Percentiles rank a stretch among this genome's conserved stretches.
Evolutionary conservation across 2,329 filamentous ascomycete genomes (phyloP).

Genomic region (Ambrosiella xylebori): DNA sequence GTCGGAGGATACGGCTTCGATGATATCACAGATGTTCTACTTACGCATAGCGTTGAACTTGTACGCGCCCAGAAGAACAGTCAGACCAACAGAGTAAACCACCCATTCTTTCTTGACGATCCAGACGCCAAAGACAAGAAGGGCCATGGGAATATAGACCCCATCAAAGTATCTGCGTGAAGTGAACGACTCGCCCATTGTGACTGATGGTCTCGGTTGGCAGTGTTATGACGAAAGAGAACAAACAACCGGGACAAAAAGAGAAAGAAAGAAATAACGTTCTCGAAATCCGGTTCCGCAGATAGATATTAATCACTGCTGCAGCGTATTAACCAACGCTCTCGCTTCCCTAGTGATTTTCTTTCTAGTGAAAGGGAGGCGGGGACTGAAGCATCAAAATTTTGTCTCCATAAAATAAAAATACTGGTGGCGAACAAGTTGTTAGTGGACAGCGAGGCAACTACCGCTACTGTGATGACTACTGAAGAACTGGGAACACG

Average conservation of each 20-base stretch:
- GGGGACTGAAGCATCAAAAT: background rate
- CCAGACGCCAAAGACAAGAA: conserved; percentile 58
- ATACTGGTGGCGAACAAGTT: background rate
- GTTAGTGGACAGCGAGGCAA: background rate
- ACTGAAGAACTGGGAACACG: background rate
- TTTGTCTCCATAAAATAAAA: background rate
- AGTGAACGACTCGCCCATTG: conserved; percentile 23
- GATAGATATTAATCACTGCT: background rate
- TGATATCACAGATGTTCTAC: conserved; percentile 21
- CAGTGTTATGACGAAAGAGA: background rate
- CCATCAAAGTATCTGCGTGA: conserved; percentile 55
- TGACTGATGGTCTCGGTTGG: conserved; percentile 8
- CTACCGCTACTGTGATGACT: background rate
- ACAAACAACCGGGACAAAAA: conserved; percentile 1
- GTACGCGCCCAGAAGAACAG: conserved; percentile 47
- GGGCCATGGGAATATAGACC: conserved; percentile 66
- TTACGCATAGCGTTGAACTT: conserved; percentile 58
- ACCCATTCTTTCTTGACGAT: conserved; percentile 68
- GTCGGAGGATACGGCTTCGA: background rate
- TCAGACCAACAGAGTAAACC: conserved; percentile 50
- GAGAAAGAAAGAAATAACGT: background rate
- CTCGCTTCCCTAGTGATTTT: background rate
- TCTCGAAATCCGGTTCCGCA: background rate
- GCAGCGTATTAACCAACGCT: background rate
- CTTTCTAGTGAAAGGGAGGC: background rate